Percentiles rank a stretch among this genome's conserved stretches.
Evolutionary conservation across 345 rosid species (phyloP).

Genomic region (Geranium rotundifolium): DNA sequence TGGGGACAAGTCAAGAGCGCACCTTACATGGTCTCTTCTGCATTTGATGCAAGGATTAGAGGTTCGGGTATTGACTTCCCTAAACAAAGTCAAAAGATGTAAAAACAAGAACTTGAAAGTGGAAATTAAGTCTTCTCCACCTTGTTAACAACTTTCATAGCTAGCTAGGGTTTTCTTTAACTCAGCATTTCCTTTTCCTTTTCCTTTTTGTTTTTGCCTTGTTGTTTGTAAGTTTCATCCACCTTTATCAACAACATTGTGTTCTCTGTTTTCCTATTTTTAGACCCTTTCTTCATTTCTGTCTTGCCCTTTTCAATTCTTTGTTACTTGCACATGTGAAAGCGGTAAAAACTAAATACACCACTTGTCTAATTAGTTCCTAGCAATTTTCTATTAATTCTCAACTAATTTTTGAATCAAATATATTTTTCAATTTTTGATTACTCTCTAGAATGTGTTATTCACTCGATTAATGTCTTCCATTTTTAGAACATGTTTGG

Average conservation of each 20-base stretch:
- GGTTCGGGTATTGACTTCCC: conserved; percentile 59
- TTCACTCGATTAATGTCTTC: no score
- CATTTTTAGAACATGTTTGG: no score
- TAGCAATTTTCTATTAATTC: no score
- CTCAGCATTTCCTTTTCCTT: neutral
- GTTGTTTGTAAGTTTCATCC: neutral
- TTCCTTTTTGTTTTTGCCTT: no score
- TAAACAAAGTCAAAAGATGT: neutral
- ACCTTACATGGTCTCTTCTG: conserved; percentile 50
- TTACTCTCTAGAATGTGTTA: no score
- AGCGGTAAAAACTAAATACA: no score
- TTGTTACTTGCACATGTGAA: no score
- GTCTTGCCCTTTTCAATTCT: neutral
- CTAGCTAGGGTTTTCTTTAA: conserved; percentile 1
- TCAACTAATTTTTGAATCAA: no score
- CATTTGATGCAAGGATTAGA: conserved; percentile 15
- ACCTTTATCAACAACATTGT: no score
- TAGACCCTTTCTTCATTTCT: neutral
- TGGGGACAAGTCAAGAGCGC: conserved; percentile 87
- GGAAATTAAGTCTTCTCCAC: neutral
- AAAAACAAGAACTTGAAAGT: neutral
- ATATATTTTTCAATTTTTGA: no score
- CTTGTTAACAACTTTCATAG: neutral
- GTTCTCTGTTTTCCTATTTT: neutral
- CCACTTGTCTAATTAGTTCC: no score